Conservation (phyloP, 352 stramenopile species). For the Phytophthora kernoviae region DNA sequence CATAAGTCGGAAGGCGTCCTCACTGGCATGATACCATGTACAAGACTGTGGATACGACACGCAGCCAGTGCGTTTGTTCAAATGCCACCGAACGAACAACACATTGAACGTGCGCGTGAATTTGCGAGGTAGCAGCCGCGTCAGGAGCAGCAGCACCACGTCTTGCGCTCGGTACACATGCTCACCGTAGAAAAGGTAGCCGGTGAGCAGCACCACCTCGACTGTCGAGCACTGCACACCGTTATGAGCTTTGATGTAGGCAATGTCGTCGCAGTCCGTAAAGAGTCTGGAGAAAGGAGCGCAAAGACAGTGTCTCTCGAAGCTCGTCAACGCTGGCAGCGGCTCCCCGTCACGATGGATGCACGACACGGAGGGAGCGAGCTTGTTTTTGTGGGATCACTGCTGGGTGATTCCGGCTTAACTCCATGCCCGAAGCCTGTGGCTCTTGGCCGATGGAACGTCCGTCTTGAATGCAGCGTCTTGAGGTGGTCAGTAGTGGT, state of each 20-base stretch:
- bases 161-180: constrained; percentile 23
- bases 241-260: constrained; percentile 4
- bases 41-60: constrained; percentile 20
- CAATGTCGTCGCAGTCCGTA: constrained; percentile 12
- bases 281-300: constrained; percentile 15
- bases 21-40: constrained; percentile 19
- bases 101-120: constrained; percentile 31
- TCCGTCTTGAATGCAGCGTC: not conserved
- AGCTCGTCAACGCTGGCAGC: constrained; percentile 11
- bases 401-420: not conserved
- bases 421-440: not conserved
- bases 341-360: constrained; percentile 2
- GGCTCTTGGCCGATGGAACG: constrained; percentile 1
- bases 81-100: constrained; percentile 22
- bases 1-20: constrained; percentile 14
- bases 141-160: constrained; percentile 16
- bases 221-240: constrained; percentile 12
- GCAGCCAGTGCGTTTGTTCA: constrained; percentile 9
- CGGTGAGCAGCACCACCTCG: constrained; percentile 14
- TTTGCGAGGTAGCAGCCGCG: constrained; percentile 15
- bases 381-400: constrained; percentile 1
- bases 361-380: constrained; percentile 2
- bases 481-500: not conserved
- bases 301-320: constrained; percentile 21
- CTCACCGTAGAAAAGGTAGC: constrained; percentile 24